Evolutionary conservation across 2,329 filamentous ascomycete species (phyloP).

Genomic region (Aspergillus ustus): DNA sequence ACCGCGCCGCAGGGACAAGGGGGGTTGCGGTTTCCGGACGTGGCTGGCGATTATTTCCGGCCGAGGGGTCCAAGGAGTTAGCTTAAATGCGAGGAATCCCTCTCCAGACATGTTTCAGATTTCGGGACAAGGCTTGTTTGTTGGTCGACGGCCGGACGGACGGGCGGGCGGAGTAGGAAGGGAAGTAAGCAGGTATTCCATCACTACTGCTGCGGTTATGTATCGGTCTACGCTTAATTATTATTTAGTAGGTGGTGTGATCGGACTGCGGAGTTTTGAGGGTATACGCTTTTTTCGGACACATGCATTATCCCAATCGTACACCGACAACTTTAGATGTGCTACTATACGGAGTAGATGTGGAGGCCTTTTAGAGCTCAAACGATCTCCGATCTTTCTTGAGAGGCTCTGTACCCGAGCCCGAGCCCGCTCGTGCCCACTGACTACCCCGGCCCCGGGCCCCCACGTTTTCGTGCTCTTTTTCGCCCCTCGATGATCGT

Average conservation of each 20-base stretch:
- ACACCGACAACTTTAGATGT: no score
- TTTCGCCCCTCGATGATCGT: background rate
- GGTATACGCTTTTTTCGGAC: background rate
- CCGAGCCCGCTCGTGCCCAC: background rate
- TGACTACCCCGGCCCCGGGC: background rate
- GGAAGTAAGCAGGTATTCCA: background rate
- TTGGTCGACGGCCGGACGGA: background rate
- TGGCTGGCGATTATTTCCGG: background rate
- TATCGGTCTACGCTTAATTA: background rate
- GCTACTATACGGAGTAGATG: background rate
- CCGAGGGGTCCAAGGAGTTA: background rate
- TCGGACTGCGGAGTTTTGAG: background rate
- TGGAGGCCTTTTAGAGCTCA: background rate
- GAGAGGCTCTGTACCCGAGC: background rate
- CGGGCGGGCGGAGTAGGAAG: background rate
- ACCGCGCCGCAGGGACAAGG: background rate
- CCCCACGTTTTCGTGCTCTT: background rate
- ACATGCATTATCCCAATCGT: background rate
- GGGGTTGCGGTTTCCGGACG: background rate
- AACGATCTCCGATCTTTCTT: background rate
- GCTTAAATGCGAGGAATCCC: background rate
- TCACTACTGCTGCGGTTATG: background rate
- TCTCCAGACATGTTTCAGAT: background rate
- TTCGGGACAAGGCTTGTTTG: no score
- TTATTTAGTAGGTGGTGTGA: background rate